Base-by-base conservation (phyloP, 345 rosid species). In the Tarenaya hassleriana region DNA sequence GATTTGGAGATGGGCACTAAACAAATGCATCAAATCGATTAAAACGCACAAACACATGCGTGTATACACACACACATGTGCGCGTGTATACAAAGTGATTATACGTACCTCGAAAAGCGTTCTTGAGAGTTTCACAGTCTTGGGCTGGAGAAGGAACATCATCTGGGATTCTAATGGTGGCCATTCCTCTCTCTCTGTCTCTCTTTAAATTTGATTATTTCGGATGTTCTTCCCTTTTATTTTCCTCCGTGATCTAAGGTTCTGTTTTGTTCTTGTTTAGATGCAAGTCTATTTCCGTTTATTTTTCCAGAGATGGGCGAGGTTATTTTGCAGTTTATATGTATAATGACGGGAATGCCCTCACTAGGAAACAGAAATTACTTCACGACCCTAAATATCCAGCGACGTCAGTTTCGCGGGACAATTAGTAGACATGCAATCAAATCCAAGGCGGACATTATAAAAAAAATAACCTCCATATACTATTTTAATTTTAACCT, bases 121-220 rank as follows among this genome's bases (percentile, higher is more conserved):
- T 68, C 24, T 71, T 64, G 60, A 92, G 79, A 20, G 45, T 61
- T 64, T 83, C 71, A 9, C 75, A 69, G 40, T 92, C 97, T 27
- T 85, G 69, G 41, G 75, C 67, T 11, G 98, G 83, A 39, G 86
- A 57, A 64, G 95, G 95, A 63, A 78, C 77, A 53, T 35, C 68
- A 10, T 66, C 80, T 39, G 84, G 84, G 27, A 79, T 60, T 71
- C 75, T 77, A 20, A 85, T 67, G 20, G 94, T 76, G 14, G 54
- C 54, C 72, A 67, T 67, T 38, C 37, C 8, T 12, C 0, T 16
- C 52, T 41, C 52, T 50, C 61, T 41, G 43, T 45, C 37, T 58
- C 41, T 37, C 34, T 49, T n/a, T 15, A 16, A n/a, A 21, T 16
- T 45, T 31, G 10, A 11, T 16, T 42, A 4, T 42, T 9, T 1